phyloP scores from a whole-genome alignment of 805 yeast genomes.

The Pichia membranifaciens region DNA sequence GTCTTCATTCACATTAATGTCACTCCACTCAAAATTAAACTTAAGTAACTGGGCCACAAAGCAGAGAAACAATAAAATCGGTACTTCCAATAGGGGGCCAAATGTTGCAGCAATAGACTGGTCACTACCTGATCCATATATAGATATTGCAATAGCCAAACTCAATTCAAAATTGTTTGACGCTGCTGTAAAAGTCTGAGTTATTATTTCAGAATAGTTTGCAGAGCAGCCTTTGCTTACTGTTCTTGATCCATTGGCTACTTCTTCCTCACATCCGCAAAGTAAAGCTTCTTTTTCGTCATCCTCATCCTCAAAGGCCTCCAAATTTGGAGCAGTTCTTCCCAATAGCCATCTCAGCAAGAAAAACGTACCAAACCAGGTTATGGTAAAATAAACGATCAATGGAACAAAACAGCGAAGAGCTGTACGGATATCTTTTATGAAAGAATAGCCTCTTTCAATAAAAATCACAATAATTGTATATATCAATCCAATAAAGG shows the following conservation, averaged over 20 bases:
- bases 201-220: slow-evolving; percentile 35
- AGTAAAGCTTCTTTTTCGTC: slow-evolving; percentile 11
- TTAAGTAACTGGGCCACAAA: slow-evolving; percentile 33
- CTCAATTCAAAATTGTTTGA: slow-evolving; percentile 55
- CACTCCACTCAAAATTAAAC: slow-evolving; percentile 27
- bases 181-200: slow-evolving; percentile 53
- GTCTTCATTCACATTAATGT: slow-evolving; percentile 9
- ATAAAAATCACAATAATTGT: slow-evolving; percentile 49
- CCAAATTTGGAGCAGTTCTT: slow-evolving; percentile 6
- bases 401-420: slow-evolving; percentile 47
- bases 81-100: slow-evolving; percentile 57
- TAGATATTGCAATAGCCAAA: slow-evolving; percentile 46
- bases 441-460: slow-evolving; percentile 42
- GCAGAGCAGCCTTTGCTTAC: slow-evolving; percentile 32
- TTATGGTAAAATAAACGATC: slow-evolving; percentile 39
- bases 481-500: slow-evolving; percentile 46
- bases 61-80: slow-evolving; percentile 38
- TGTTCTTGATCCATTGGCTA: slow-evolving; percentile 16
- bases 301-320: slow-evolving; percentile 14
- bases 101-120: slow-evolving; percentile 55
- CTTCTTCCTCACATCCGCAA: slow-evolving; percentile 38
- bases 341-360: slow-evolving; percentile 29
- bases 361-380: slow-evolving; percentile 43
- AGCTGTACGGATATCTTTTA: slow-evolving; percentile 43
- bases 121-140: slow-evolving; percentile 47